Evolutionary conservation across 768 basidiomycete genomes (phyloP), one percentile per base, ranked within the genome.

Genomic region (Nevesoporus exiguus): DNA sequence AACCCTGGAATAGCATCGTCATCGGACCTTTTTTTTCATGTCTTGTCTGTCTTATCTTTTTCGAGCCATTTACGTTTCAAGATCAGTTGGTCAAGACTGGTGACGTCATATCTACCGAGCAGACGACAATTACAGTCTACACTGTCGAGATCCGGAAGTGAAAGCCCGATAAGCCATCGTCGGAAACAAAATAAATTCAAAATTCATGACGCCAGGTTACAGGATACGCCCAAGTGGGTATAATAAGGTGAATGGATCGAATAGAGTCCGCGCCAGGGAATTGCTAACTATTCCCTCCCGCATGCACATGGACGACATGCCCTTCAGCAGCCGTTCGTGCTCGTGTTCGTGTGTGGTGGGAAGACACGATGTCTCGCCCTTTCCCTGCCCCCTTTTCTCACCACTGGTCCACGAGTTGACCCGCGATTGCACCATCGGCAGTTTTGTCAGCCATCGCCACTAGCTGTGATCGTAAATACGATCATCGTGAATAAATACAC

Each of bases 381-480:
- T 11, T 30, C 49, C 36, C 47, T 27, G 27, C n/a, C n/a, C n/a
- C n/a, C n/a, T n/a, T n/a, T 56, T 53, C 42, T 55, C 63, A 48
- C 46, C 56, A 36, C 31, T 5, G 39, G 52, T 44, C 37, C 46
- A 59, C 46, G 42, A 42, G 45, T 43, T 48, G 42, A 46, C 34
- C 27, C 42, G 41, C 33, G 43, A 49, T 55, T 30, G 43, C 49
- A n/a, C n/a, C n/a, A 51, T 54, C 40, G 31, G 46, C n/a, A 47
- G 29, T 50, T 52, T 45, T 34, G 29, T n/a, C 51, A 48, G 31
- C 49, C 47, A 41, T 54, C 48, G 47, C 29, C 57, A 44, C 40
- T 19, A 37, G 41, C 40, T 36, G 49, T 42, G 17, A 65, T 64
- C 49, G 73, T 74, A 62, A 75, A 74, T 74, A 15, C 48, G 31